Evolutionary conservation across 441 rosid genomes (phyloP).

Genomic region (Corymbia citriodora): DNA sequence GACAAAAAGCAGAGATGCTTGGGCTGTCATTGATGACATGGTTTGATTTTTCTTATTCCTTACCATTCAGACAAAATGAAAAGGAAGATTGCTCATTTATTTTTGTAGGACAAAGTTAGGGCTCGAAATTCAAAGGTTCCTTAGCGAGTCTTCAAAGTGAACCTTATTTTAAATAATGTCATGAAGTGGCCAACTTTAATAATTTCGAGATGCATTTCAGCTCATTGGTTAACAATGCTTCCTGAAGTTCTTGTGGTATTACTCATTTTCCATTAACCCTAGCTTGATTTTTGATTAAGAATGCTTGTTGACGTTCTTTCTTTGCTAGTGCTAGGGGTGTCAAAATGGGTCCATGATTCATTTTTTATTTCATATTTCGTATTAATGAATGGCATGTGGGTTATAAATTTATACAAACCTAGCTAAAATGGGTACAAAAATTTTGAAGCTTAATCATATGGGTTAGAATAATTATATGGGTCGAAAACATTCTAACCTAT

Average conservation of each 20-base stretch:
- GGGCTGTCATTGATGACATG: background rate
- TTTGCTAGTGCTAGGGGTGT: background rate
- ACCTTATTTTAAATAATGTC: background rate
- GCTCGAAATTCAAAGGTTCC: background rate
- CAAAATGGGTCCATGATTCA: too few species aligned
- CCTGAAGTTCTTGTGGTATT: background rate
- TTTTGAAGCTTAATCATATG: too few species aligned
- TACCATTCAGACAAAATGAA: background rate
- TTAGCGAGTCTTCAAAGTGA: background rate
- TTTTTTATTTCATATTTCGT: too few species aligned
- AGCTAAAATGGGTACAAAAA: too few species aligned
- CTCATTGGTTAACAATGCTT: background rate
- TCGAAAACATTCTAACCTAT: too few species aligned
- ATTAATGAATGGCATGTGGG: too few species aligned
- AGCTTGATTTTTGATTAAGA: background rate
- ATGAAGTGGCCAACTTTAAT: background rate
- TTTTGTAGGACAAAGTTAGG: background rate
- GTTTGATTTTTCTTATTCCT: background rate
- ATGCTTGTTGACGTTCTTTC: background rate
- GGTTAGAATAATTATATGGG: too few species aligned
- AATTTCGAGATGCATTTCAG: background rate
- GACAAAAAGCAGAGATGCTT: background rate
- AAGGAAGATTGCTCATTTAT: background rate
- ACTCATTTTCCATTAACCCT: background rate
- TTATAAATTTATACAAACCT: too few species aligned